Base-by-base conservation (phyloP, 2,329 filamentous ascomycete genomes). In the Beauveria bassiana region DNA sequence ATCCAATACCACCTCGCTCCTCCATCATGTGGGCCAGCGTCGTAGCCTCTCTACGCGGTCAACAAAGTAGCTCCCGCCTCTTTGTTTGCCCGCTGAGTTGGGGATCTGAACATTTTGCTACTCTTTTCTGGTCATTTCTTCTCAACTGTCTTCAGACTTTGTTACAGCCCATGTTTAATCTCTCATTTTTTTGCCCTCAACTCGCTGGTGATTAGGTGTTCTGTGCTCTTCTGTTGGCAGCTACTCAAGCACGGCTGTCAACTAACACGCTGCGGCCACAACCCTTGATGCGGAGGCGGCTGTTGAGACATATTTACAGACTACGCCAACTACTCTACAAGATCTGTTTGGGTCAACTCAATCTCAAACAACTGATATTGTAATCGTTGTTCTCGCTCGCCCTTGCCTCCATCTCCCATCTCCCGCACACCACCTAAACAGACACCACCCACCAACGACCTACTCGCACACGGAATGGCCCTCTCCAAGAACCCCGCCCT, bases 401-500 rank as follows among this genome's bases (percentile, higher is more conserved):
- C n/a, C 6, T 34, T 12, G 1, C 10, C 31, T 12, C 31, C 5
- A 12, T 12, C 31, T 31, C 9, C 31, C n/a, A 38, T 42, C 34
- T 5, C n/a, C 16, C 8, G 20, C 28, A 24, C 3, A 5, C 9
- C 18, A 40, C 31, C 26, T 20, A 40, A 24, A 14, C 34, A 5
- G n/a, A 14, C 42, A 7, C 28, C 24, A 45, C 20, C 26, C 53
- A 50, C 47, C 24, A 16, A 40, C 51, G 16, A 16, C 34, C 12
- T 6, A 53, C 45, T 7, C 16, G 12, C n/a, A n/a, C 5, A 28
- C 31, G 59, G 9, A 5, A 71, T 68, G 66, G 64, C 65, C 38
- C 59, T 61, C 16, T 59, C 67, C 3, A 63, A 66, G 12, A 72
- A 65, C n/a, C 73, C 71, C 3, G 65, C 65, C 1, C 66, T 74